Conservation (phyloP, 148 eudicot species). For the Camellia lanceoleosa region DNA sequence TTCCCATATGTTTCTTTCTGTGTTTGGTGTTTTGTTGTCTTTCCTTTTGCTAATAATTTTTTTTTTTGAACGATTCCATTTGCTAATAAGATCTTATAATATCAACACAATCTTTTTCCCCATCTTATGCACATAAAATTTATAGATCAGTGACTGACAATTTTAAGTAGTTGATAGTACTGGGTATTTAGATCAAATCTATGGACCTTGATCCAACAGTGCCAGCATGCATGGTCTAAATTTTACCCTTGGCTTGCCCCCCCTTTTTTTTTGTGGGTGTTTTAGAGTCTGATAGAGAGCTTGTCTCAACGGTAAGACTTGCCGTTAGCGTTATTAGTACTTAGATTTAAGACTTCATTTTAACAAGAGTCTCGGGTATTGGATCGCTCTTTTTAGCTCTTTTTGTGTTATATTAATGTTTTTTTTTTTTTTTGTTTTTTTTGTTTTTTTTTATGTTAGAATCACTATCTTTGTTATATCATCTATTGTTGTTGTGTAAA, state of each 20-base stretch:
- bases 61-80: conserved; percentile 3
- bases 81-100: background rate
- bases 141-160: background rate
- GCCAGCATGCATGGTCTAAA: background rate
- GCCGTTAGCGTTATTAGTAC: too few relatives aligned
- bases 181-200: background rate
- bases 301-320: too few relatives aligned
- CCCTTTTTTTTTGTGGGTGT: too few relatives aligned
- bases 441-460: background rate
- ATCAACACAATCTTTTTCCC: background rate
- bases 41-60: background rate
- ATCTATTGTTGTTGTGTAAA: background rate
- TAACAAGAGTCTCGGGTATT: too few relatives aligned
- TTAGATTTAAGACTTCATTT: too few relatives aligned
- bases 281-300: too few relatives aligned
- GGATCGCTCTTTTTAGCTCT: too few relatives aligned
- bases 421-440: background rate
- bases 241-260: background rate
- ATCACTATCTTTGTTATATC: background rate
- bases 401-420: background rate
- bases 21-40: background rate
- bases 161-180: background rate
- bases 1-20: background rate
- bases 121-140: conserved; percentile 7
- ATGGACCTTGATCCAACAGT: background rate